Evolutionary conservation across 768 basidiomycete species (phyloP).

Genomic region (Phaeotremella skinneri): DNA sequence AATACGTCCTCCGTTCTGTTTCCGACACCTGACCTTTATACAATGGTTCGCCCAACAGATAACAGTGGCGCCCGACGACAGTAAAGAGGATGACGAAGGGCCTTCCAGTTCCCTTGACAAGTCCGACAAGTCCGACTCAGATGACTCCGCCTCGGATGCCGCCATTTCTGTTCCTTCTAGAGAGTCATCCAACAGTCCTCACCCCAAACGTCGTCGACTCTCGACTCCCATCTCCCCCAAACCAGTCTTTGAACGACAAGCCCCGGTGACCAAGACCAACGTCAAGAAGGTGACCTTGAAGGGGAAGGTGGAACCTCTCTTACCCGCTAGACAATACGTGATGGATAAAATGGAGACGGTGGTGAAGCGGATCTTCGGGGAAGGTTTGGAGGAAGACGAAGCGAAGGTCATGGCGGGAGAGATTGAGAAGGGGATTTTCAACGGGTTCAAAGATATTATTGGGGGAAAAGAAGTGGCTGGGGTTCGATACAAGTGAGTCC

Average conservation of each 20-base stretch:
- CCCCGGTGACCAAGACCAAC: not conserved
- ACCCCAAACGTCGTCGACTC: slow-evolving; percentile 4
- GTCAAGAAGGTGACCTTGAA: not conserved
- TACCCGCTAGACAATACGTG: slow-evolving; percentile 30
- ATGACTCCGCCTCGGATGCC: not conserved
- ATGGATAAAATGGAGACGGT: slow-evolving; percentile 27
- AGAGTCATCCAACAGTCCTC: not conserved
- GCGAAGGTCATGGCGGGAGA: slow-evolving; percentile 30
- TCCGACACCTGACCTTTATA: no score
- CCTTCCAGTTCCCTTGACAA: slow-evolving; percentile 4
- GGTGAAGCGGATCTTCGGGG: slow-evolving; percentile 20
- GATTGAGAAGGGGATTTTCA: slow-evolving; percentile 40
- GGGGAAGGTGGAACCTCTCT: slow-evolving; percentile 15
- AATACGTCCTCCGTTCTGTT: no score
- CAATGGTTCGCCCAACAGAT: no score
- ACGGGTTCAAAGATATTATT: slow-evolving; percentile 37
- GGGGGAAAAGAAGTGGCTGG: slow-evolving; percentile 41
- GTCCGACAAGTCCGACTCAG: not conserved
- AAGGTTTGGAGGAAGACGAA: slow-evolving; percentile 11
- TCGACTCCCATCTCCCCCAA: not conserved
- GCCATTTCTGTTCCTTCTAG: not conserved
- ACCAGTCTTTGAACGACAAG: not conserved
- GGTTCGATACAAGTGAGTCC: slow-evolving; percentile 46
- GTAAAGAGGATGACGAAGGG: slow-evolving; percentile 3
- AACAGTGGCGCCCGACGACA: no score